Evolutionary conservation across 495 filamentous ascomycete genomes (phyloP), one percentile per base, ranked within the genome.

Genomic region (Penicillium odoratum): DNA sequence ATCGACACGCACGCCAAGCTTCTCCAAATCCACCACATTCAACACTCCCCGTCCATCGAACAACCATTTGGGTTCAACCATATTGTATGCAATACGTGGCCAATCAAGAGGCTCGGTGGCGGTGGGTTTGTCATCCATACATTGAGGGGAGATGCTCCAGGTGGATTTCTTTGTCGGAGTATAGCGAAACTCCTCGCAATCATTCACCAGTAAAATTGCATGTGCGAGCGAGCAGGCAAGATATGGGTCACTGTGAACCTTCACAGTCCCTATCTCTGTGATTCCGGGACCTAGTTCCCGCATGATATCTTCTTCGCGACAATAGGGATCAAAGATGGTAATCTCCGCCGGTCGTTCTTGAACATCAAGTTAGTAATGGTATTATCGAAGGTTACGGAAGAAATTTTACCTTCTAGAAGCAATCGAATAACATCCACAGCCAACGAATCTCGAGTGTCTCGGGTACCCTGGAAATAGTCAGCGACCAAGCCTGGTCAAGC

Each of bases 281-380:
- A 36, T 7, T 1, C 26, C 51, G 0, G 56, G 43, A 10, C 49
- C 54, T 28, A 82, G 57, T 48, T 79, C 79, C 9, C 62, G 62
- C 58, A 72, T 62, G 28, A 82, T 80, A 48, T 80, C 69, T 34
- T 76, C 68, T 36, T 69, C 64, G 30, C 79, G 74, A 57, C 85
- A 88, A 55, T 78, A 83, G 0, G 90, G 91, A 56, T 93, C 91
- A 66, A 87, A 95, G 53, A 95, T 84, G 16, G 87, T 77, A 36
- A 93, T 83, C 57, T 88, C 82, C 6, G 67, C 72, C 21, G 83
- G 83, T 45, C 80, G 73, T 67, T 90, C 89, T 13, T 40, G 3
- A 6, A 40, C 38, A 40, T 21, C 21, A 2, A 21, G 38, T 40
- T n/a, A 40, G 38, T n/a, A 1, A 10, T 11, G 11, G 11, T 3